phyloP scores from a whole-genome alignment of 352 stramenopile species.

The Phytophthora cactorum region DNA sequence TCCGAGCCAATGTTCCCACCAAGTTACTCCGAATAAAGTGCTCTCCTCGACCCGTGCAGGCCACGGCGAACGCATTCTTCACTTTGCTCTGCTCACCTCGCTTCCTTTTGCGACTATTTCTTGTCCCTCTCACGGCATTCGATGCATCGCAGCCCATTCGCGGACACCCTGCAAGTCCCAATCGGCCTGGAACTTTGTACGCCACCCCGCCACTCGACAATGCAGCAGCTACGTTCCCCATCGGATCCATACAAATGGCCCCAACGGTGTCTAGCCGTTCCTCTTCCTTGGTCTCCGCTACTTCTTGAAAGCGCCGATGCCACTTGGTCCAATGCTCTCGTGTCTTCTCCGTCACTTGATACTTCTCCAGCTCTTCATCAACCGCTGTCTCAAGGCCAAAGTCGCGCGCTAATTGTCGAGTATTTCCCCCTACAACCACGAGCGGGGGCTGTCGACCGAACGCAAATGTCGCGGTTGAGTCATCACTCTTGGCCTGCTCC shows the following conservation, averaged over 20 bases:
- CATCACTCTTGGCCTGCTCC: slow-evolving; percentile 21
- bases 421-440: slow-evolving; percentile 60
- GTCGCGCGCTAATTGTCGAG: slow-evolving; percentile 33
- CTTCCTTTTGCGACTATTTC: slow-evolving; percentile 26
- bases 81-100: slow-evolving; percentile 6
- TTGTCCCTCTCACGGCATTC: slow-evolving; percentile 27
- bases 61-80: slow-evolving; percentile 55
- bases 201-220: slow-evolving; percentile 73
- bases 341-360: slow-evolving; percentile 47
- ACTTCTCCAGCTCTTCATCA: slow-evolving; percentile 29
- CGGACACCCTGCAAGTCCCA: slow-evolving; percentile 71
- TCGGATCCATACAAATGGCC: slow-evolving; percentile 59
- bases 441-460: slow-evolving; percentile 62
- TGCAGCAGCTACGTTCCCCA: slow-evolving; percentile 59
- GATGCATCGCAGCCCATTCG: slow-evolving; percentile 61
- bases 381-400: slow-evolving; percentile 51
- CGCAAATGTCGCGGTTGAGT: slow-evolving; percentile 18
- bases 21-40: slow-evolving; percentile 68
- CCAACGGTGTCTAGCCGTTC: slow-evolving; percentile 65
- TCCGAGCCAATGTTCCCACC: slow-evolving; percentile 34
- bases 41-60: slow-evolving; percentile 70
- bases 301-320: slow-evolving; percentile 38
- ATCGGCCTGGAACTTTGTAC: slow-evolving; percentile 68
- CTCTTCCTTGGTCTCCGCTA: slow-evolving; percentile 3
- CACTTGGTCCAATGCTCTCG: slow-evolving; percentile 56